Evolutionary conservation across 495 filamentous ascomycete genomes (phyloP), one percentile per base, ranked within the genome.

Genomic region (Trichoderma erinaceum): DNA sequence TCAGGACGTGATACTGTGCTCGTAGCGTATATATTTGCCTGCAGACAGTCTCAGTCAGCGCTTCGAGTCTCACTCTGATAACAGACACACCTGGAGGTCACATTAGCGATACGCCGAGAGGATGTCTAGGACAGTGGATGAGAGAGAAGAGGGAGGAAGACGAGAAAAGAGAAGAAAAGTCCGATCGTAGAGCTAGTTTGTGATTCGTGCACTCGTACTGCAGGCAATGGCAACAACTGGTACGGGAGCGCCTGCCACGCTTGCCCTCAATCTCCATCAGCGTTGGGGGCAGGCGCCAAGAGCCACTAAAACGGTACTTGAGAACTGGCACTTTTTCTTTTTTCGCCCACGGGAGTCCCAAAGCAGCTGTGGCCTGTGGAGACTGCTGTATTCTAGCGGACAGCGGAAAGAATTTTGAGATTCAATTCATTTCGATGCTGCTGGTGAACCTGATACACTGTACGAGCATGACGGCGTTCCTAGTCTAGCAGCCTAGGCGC

Each of bases 241-340:
- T 1, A 61, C 29, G 25, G 56, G 56, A 32, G 56, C 56, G 18
- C 44, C 44, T 61, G 56, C 56, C 56, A 61, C 56, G 56, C 56
- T 16, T 61, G 27, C 18, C 56, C 10, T 56, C 50, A 10, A 27
- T 61, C 56, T 61, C 56, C 56, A 61, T 25, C 3, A 4, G 23
- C n/a, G 50, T 25, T 56, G 50, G 50, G 50, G 50, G 50, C 50
- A 48, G 44, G 44, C 44, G 44, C 44, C 44, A 48, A n/a, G 44
- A 4, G 44, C 44, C 44, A n/a, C 44, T 48, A 48, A 48, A 48
- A 48, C n/a, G 44, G 44, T 4, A 56, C 21, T 25, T n/a, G 13
- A 48, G 44, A 52, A 52, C 1, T 52, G 48, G 48, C 48, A 25
- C 46, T 46, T 46, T 46, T 46, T 46, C 43, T 46, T 11, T 11